Conservation (phyloP, 2,329 filamentous ascomycete genomes). For the Aspergillaceae sp. region DNA sequence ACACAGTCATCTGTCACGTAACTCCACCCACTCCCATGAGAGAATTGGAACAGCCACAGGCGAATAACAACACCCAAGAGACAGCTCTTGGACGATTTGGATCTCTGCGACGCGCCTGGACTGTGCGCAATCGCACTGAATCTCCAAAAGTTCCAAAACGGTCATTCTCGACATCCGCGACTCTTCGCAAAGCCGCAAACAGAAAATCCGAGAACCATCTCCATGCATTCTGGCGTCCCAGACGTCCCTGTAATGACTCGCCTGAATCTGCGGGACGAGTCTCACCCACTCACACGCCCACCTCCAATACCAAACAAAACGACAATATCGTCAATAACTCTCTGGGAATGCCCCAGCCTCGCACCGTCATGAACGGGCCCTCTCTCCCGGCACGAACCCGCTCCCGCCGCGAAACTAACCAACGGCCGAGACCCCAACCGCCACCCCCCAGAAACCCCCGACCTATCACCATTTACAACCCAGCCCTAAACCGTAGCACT, state of each 20-base stretch:
- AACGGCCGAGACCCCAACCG: slow-evolving; percentile 23
- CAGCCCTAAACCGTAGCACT: slow-evolving; percentile 23
- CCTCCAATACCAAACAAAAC: slow-evolving; percentile 13
- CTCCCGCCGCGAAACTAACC: slow-evolving; percentile 10
- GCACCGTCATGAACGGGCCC: slow-evolving; percentile 36
- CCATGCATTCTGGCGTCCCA: slow-evolving; percentile 56
- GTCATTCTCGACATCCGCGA: slow-evolving; percentile 33
- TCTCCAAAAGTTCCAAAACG: slow-evolving; percentile 30
- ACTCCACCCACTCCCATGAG: slow-evolving; percentile 45
- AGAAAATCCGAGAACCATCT: slow-evolving; percentile 40
- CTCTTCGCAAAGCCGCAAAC: slow-evolving; percentile 35
- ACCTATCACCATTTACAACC: slow-evolving; percentile 3
- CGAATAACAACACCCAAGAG: background rate
- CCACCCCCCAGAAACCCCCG: slow-evolving; percentile 13
- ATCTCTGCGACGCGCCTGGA: slow-evolving; percentile 31
- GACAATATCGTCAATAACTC: slow-evolving; percentile 42
- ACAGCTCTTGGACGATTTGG: slow-evolving; percentile 23
- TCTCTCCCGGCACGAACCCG: slow-evolving; percentile 10
- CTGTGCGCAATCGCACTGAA: slow-evolving; percentile 32
- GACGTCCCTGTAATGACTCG: slow-evolving; percentile 51
- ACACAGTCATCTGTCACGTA: slow-evolving; percentile 48
- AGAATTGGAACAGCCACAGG: background rate
- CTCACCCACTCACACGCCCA: slow-evolving; percentile 5
- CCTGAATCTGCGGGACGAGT: slow-evolving; percentile 33
- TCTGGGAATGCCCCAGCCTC: slow-evolving; percentile 45